Percentiles rank a stretch among this genome's conserved stretches.
Conservation (phyloP, 2,329 filamentous ascomycete genomes). For the Mollisia scopiformis region DNA sequence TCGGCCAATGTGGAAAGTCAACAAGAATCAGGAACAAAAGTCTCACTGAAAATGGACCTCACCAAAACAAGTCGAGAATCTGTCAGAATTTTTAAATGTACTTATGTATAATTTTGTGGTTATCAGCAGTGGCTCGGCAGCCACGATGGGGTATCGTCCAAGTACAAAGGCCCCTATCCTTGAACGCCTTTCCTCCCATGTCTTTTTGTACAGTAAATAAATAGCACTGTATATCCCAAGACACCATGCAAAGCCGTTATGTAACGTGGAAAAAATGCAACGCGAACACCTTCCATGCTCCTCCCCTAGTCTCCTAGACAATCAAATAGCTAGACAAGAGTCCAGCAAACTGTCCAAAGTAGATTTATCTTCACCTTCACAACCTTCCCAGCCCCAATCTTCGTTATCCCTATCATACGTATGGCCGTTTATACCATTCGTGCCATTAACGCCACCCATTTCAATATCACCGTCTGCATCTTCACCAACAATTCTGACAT, state of each 20-base stretch:
- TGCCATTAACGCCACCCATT: conserved; percentile 38
- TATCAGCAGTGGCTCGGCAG: not conserved
- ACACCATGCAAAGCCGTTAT: conserved; percentile 23
- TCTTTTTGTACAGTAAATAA: conserved; percentile 28
- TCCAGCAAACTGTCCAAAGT: conserved; percentile 57
- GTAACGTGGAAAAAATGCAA: conserved; percentile 20
- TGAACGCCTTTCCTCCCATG: conserved; percentile 3
- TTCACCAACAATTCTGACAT: conserved; percentile 35
- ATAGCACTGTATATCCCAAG: conserved; percentile 19
- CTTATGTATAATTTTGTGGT: not conserved
- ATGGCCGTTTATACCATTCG: conserved; percentile 56
- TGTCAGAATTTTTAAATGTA: not conserved
- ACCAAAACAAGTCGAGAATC: not conserved
- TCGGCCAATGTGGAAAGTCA: not conserved
- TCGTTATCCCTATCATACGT: conserved; percentile 58
- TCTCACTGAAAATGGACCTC: not conserved
- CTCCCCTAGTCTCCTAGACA: conserved; percentile 21
- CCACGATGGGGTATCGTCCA: conserved; percentile 33
- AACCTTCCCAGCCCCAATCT: conserved; percentile 66
- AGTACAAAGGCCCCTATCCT: conserved; percentile 16
- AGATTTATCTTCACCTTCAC: conserved; percentile 52
- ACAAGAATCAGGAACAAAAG: too few relatives aligned
- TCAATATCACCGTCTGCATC: conserved; percentile 40
- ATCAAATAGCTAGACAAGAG: conserved; percentile 37
- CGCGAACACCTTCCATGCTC: conserved; percentile 25